A percentile compares a stretch with the other conserved stretches of the same genome.
Conservation (phyloP, 208 protist species). For the Crithidia acanthocephali region DNA sequence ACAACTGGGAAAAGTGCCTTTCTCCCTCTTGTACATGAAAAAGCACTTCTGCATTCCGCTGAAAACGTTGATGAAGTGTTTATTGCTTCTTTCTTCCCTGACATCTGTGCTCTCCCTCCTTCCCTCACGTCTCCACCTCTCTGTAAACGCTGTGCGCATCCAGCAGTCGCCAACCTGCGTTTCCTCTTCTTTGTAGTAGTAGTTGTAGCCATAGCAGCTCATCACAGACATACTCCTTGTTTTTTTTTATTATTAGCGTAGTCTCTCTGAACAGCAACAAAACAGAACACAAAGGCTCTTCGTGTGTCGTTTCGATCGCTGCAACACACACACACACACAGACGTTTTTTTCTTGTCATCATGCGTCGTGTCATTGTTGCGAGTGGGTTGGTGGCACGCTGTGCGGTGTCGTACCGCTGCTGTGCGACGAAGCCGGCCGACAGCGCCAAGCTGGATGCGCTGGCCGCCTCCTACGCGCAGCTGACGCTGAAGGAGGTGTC, state of each 20-base stretch:
- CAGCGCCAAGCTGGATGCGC: constrained; percentile 72
- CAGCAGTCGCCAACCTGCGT: neutral
- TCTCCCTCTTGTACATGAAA: too few relatives aligned
- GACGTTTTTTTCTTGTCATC: neutral
- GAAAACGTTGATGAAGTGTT: too few relatives aligned
- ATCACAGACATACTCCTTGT: neutral
- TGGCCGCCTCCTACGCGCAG: constrained; percentile 81
- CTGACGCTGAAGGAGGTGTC: constrained; percentile 89
- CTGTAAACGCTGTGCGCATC: neutral
- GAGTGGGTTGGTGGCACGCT: constrained; percentile 24
- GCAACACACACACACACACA: neutral
- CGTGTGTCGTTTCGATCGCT: neutral
- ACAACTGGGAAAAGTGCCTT: too few relatives aligned
- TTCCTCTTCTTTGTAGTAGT: neutral
- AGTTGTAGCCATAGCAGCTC: constrained; percentile 13
- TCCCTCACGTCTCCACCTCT: neutral
- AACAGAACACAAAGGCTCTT: too few relatives aligned
- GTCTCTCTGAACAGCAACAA: too few relatives aligned
- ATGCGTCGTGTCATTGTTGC: constrained; percentile 51
- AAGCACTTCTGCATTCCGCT: too few relatives aligned
- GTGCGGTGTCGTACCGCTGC: constrained; percentile 27
- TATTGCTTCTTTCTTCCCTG: too few relatives aligned
- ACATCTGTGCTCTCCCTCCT: too few relatives aligned
- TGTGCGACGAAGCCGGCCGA: constrained; percentile 39
- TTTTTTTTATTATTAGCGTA: neutral